Base-by-base conservation (phyloP, 2,329 filamentous ascomycete species). In the Leptographium procerum region DNA sequence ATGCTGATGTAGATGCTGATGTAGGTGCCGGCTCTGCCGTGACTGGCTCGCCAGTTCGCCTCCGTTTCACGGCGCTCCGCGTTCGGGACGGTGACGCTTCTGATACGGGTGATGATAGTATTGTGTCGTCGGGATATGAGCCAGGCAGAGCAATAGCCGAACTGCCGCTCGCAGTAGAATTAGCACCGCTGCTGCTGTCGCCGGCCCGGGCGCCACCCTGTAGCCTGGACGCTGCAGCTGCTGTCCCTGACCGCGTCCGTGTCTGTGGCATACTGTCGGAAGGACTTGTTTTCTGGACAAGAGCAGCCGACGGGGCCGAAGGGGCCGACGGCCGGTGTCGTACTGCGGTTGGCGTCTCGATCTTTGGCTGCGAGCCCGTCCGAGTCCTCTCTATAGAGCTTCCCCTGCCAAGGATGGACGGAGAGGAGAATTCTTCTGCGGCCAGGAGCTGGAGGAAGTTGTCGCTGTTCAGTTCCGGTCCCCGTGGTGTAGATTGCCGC, bases 191-290 rank as follows among this genome's bases (percentile, higher is more conserved):
- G 22, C 26, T n/a, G n/a, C n/a, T 33, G 10, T 24, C 45, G 24
- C 51, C 36, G 36, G 5, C 48, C 4, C 48, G 26, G 31, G 19
- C 31, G 51, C 33, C 31, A 31, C 33, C 11, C 29, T 31, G 31
- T 9, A 24, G 31, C 16, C 28, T 22, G 14, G 59, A 54, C 6
- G 45, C 47, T 14, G 47, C 16, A 10, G 57, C 57, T 4, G 53
- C 55, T 1, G 48, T 50, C 19, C 45, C 54, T 1, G 54, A 14
- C n/a, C 53, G 52, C 14, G 57, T 59, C 7, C 57, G 36, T 26
- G 61, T 57, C 26, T 48, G 56, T 9, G 61, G 58, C 61, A 63
- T 61, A n/a, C 2, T 45, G 31, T 58, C 14, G 4, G 9, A 19
- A 16, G 40, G 16, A 3, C 16, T 9, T 8, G 40, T n/a, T 19